Base-by-base conservation (phyloP, 768 basidiomycete genomes). In the Melanogaster broomeanus region DNA sequence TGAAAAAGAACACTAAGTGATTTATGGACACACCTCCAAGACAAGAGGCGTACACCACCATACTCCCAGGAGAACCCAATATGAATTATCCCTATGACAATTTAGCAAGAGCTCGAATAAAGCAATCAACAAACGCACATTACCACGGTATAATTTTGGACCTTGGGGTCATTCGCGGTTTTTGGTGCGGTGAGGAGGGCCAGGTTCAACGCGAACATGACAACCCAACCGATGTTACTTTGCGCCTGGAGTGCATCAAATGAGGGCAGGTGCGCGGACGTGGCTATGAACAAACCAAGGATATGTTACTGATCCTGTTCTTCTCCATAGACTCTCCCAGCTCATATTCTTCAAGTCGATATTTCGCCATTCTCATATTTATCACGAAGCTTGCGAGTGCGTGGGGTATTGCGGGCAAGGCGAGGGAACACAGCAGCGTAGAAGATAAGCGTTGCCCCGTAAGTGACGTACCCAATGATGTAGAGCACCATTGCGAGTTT, bases 231-330 rank as follows among this genome's bases (percentile, higher is more conserved):
- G 33, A 90, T 75, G 53, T 90, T 89, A 60, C 85, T 87, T 61
- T 90, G 88, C 48, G 77, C 81, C 89, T 90, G 45, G 46, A 24
- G 33, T 15, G 21, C 42, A 31, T 27, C 10, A 9, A 35, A 24
- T 39, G 18, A 40, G 34, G 16, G 21, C 21, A 34, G 2, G 33
- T 1, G 9, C 19, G 16, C 15, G 40, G 22, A n/a, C 21, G 31
- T n/a, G 25, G 34, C 19, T n/a, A 9, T 9, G 16, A 4, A 57
- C 77, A 42, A 42, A 90, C 90, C 38, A 87, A 91, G 61, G 85
- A 88, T 55, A 91, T 88, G 59, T 90, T 92, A 61, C 90, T 89
- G 51, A 93, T 87, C 55, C 84, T 72, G 54, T 90, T 93, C 77
- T 90, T 90, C 71, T 92, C 88, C 40, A 92, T 59, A 28, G 85